A percentile compares a stretch with the other conserved stretches of the same genome.
Conservation (phyloP, 495 filamentous ascomycete genomes). For the Cetradonia linearis region DNA sequence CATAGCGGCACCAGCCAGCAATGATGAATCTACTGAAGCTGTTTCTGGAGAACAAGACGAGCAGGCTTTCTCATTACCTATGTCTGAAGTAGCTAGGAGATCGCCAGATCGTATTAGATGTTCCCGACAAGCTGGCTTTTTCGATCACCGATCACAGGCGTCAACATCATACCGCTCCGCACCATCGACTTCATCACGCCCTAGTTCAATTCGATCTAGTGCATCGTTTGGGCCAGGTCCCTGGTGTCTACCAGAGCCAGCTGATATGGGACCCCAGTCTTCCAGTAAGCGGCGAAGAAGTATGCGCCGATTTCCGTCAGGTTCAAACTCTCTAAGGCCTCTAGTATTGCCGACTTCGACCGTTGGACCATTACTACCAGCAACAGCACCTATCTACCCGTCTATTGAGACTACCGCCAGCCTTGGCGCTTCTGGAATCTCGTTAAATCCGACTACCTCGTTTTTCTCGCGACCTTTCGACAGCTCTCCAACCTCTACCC, state of each 20-base stretch:
- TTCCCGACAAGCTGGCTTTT: constrained; percentile 5
- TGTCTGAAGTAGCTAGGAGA: background rate
- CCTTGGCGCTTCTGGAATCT: constrained; percentile 16
- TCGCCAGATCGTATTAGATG: constrained; percentile 10
- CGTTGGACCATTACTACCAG: constrained; percentile 20
- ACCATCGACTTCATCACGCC: constrained; percentile 23
- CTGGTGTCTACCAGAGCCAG: constrained; percentile 19
- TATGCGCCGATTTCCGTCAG: constrained; percentile 34
- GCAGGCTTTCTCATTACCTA: background rate
- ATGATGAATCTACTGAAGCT: constrained; percentile 16
- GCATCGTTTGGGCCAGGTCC: constrained; percentile 20
- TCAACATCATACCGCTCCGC: constrained; percentile 26
- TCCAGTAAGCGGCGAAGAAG: constrained; percentile 22
- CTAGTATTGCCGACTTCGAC: constrained; percentile 28
- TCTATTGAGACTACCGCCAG: constrained; percentile 10
- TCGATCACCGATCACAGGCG: constrained; percentile 13
- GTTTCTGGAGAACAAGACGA: background rate
- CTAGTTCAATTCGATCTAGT: constrained; percentile 21
- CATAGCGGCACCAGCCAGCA: constrained; percentile 13
- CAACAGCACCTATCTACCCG: constrained; percentile 25
- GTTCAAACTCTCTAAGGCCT: constrained; percentile 31
- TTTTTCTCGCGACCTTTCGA: constrained; percentile 19
- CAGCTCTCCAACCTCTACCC: constrained; percentile 20
- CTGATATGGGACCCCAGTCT: constrained; percentile 13
- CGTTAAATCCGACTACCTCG: constrained; percentile 20